Evolutionary conservation across 2,329 filamentous ascomycete genomes (phyloP).

Genomic region (Falciphora oryzae): DNA sequence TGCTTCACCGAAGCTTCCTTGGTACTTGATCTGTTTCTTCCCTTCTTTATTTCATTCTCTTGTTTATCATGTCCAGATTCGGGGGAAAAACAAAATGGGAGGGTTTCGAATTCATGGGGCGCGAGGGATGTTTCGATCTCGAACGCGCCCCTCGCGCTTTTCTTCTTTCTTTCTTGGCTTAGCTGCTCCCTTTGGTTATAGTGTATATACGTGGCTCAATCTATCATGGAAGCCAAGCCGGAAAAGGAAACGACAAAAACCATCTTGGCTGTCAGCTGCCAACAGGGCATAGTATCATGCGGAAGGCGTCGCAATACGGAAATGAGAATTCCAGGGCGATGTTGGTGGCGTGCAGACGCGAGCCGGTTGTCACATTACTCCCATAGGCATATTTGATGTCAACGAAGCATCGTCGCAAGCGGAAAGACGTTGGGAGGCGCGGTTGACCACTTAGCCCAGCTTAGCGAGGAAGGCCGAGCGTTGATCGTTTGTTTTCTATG

Average conservation of each 20-base stretch:
- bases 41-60: slow-evolving; percentile 5
- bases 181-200: neutral
- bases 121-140: neutral
- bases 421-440: too few species aligned
- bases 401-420: too few species aligned
- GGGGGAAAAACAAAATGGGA: neutral
- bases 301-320: too few species aligned
- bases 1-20: neutral
- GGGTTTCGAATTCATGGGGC: neutral
- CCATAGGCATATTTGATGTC: neutral
- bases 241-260: neutral
- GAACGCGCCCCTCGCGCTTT: neutral
- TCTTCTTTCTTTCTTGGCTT: slow-evolving; percentile 4
- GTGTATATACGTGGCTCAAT: neutral
- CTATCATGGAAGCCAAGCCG: neutral
- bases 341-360: neutral
- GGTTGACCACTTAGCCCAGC: too few species aligned
- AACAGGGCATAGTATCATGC: neutral
- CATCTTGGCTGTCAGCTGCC: neutral
- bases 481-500: neutral
- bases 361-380: neutral
- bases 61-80: slow-evolving; percentile 2
- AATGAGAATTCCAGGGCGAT: neutral
- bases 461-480: neutral
- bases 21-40: slow-evolving; percentile 6